Evolutionary conservation across 495 filamentous ascomycete species (phyloP), one percentile per base, ranked within the genome.

Genomic region (Xanthoparmelia taractica): DNA sequence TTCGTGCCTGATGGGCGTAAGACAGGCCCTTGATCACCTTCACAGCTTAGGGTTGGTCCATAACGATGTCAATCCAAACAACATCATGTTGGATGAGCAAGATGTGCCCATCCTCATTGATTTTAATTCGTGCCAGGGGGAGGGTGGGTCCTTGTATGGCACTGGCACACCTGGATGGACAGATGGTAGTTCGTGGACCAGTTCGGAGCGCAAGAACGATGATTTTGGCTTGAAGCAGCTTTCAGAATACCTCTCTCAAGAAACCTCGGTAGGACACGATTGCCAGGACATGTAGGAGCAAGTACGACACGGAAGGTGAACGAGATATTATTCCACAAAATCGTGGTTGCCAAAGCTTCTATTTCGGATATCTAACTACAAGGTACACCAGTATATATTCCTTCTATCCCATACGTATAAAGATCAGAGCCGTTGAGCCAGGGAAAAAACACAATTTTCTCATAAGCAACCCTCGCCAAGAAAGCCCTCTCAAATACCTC

Each of bases 31-130:
- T 62, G 50, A 67, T 54, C 75, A 79, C 67, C 67, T 78, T 0
- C 75, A 77, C 64, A 60, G 57, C 29, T 62, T 78, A 56, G 71
- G 69, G 0, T 37, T 76, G 27, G 69, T 74, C 5, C 75, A 78
- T 60, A 76, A 75, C 58, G 74, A 79, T 41, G 68, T 78, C 29
- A 76, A 73, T 61, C 72, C 72, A 3, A 63, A 57, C 11, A 79
- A 76, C 54, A 71, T 78, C 57, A 73, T 76, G 71, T n/a, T 76
- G 60, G 71, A 73, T 27, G 67, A 20, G 12, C 59, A 73, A 23
- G 68, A 71, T 29, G 67, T 63, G 27, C 69, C 72, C 36, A 58
- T 79, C 61, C 72, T 79, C 29, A 73, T 77, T 40, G 76, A 79
- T 68, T 79, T 79, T 57, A 73, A 75, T 67, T 74, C 72, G 23